Evolutionary conservation across 345 rosid genomes (phyloP).

Genomic region (Mangifera indica): DNA sequence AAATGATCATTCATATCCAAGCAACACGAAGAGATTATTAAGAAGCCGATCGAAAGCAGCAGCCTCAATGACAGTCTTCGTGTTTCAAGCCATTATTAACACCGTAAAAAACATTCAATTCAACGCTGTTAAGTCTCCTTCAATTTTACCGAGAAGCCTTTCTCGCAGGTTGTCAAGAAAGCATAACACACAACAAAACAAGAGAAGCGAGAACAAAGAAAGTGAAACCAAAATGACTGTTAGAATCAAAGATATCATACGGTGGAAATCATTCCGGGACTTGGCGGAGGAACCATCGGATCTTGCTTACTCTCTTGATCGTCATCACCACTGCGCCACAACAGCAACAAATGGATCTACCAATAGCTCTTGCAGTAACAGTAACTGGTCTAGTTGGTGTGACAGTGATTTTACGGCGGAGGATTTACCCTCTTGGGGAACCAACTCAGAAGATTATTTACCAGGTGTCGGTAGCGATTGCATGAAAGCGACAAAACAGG

Average conservation of each 20-base stretch:
- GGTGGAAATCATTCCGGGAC: conserved; percentile 85
- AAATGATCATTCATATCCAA: background rate
- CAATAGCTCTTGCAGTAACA: conserved; percentile 31
- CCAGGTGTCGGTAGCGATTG: conserved; percentile 57
- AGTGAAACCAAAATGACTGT: conserved; percentile 24
- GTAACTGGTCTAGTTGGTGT: conserved; percentile 74
- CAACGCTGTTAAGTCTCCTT: conserved; percentile 33
- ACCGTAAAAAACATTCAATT: conserved; percentile 48
- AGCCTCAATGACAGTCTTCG: conserved; percentile 26
- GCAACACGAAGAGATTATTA: conserved; percentile 23
- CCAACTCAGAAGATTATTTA: conserved; percentile 35
- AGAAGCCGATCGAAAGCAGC: conserved; percentile 46
- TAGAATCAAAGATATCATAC: conserved; percentile 70
- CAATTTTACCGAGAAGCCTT: conserved; percentile 52
- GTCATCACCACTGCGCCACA: conserved; percentile 30
- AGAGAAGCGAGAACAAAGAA: conserved; percentile 8
- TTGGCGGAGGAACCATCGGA: conserved; percentile 38
- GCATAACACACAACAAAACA: conserved; percentile 3
- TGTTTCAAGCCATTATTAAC: conserved; percentile 50
- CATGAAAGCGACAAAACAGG: conserved; percentile 29
- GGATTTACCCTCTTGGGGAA: conserved; percentile 50
- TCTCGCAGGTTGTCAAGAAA: conserved; percentile 41
- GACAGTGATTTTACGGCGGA: conserved; percentile 75
- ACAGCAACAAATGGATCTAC: conserved; percentile 43
- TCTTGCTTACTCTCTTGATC: conserved; percentile 29